These are phyloP conservation scores for Aspergillus quadrilineatus DNA, from an alignment of 2,329 filamentous ascomycete species.

Conservation along the genomic window DNA sequence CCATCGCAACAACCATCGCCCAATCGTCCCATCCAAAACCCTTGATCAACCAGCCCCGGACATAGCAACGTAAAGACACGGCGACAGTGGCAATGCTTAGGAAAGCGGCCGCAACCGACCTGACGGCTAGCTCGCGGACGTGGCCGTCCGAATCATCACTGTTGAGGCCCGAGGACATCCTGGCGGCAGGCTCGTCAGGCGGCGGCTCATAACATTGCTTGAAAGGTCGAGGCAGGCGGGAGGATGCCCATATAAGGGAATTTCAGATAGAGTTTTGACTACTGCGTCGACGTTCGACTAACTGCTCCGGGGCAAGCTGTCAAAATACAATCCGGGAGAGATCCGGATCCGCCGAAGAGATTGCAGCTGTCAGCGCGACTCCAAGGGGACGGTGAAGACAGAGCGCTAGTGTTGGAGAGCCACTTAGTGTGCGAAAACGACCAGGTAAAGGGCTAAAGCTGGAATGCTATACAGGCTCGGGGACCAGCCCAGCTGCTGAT, in stretches of 20 bases:
- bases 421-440: not conserved
- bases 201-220: not conserved
- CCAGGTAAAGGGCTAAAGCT: not conserved
- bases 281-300: not conserved
- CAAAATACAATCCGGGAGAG: not conserved
- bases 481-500: not conserved
- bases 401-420: not conserved
- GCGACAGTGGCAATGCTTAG: not conserved
- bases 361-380: not conserved
- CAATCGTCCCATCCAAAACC: constrained; percentile 10
- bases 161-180: not conserved
- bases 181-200: not conserved
- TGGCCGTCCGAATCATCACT: not conserved
- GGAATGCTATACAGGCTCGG: not conserved
- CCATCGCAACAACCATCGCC: constrained; percentile 10
- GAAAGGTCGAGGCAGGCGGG: not conserved
- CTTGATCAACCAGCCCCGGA: not conserved
- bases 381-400: not conserved
- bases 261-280: not conserved
- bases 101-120: not conserved
- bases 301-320: not conserved
- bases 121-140: not conserved
- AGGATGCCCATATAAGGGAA: not conserved
- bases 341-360: not conserved
- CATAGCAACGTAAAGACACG: constrained; percentile 4